These are phyloP conservation scores for Phyllosticta citriasiana DNA, from an alignment of 2,329 filamentous ascomycete genomes.

Conservation along the genomic window DNA sequence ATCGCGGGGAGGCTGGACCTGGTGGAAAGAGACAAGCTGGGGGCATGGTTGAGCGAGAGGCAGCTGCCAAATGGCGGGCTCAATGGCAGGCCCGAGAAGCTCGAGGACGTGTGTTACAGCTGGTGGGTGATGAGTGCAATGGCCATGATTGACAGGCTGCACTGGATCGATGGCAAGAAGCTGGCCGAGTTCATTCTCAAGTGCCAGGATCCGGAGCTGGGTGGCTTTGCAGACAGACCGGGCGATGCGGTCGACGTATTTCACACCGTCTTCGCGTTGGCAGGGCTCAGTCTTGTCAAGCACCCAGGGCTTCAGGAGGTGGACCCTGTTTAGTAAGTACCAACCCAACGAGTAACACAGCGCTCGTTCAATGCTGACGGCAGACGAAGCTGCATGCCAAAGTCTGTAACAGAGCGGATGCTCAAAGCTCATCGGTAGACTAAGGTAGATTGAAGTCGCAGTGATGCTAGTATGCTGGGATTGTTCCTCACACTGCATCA, in stretches of 20 bases:
- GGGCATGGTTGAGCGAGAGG: conserved; percentile 84
- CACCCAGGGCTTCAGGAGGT: conserved; percentile 69
- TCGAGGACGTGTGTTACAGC: conserved; percentile 95
- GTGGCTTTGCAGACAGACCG: conserved; percentile 82
- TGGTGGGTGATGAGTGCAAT: conserved; percentile 97
- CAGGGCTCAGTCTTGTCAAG: conserved; percentile 74
- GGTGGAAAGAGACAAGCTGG: conserved; percentile 72
- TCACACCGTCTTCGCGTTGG: conserved; percentile 83
- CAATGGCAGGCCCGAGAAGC: conserved; percentile 90
- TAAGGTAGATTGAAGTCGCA: conserved; percentile 4
- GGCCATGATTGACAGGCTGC: conserved; percentile 73
- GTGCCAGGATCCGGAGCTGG: conserved; percentile 76
- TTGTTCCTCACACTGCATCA: not conserved
- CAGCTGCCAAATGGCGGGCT: conserved; percentile 80
- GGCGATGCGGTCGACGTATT: conserved; percentile 96
- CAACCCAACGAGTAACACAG: no score
- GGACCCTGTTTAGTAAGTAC: conserved; percentile 71
- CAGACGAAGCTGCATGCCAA: conserved; percentile 30
- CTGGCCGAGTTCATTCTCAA: conserved; percentile 72
- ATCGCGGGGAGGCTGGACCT: conserved; percentile 76
- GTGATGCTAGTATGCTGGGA: not conserved
- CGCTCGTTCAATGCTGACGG: conserved; percentile 5
- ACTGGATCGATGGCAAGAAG: conserved; percentile 86
- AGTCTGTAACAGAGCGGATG: conserved; percentile 26
- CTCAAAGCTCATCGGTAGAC: conserved; percentile 16